Base-by-base conservation (phyloP, 495 filamentous ascomycete species). In the Xylaria sp. region DNA sequence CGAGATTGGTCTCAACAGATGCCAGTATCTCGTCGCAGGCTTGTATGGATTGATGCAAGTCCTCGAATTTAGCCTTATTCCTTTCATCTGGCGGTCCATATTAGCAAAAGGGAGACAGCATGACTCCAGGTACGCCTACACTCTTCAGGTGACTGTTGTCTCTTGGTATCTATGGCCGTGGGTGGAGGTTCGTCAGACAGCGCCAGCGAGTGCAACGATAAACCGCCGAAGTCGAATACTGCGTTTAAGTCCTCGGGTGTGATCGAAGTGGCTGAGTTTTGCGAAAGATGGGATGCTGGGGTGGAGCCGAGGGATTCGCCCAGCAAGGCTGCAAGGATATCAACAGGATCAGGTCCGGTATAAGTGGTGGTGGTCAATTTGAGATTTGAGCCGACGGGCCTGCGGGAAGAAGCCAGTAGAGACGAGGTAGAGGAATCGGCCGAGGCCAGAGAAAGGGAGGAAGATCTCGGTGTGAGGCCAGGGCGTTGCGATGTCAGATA, bases 21-120 rank as follows among this genome's bases (percentile, higher is more conserved):
- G 89, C 92, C 50, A 98, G 89, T 52, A 99, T 93, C 74, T 97
- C 92, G 80, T 99, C 95, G 78, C 96, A 98, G 37, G 93, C 92
- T 79, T 87, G 79, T 72, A 99, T 98, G 9, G 94, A 94, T 65
- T 88, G 89, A 78, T 98, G 96, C 41, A 99, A 85, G 58, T 97
- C 94, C 79, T 97, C 90, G 74, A 97, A 97, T 73, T 92, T 97
- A 72, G 92, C 87, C 75, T 93, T 92, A 64, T 98, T 94, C 76
- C 87, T 86, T 77, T 97, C 93, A 80, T 93, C 92, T 95, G 71
- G 65, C 55, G 69, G 70, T 65, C 53, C 64, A 71, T 71, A 62
- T 43, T 58, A 46, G 75, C 73, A 46, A 69, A 31, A 2, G 12
- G 29, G 29, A 29, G 6, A 61, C n/a, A 43, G 12, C 24, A n/a